These are phyloP conservation scores for Russula ochroleuca DNA, from an alignment of 768 basidiomycete species.

Conservation along the genomic window DNA sequence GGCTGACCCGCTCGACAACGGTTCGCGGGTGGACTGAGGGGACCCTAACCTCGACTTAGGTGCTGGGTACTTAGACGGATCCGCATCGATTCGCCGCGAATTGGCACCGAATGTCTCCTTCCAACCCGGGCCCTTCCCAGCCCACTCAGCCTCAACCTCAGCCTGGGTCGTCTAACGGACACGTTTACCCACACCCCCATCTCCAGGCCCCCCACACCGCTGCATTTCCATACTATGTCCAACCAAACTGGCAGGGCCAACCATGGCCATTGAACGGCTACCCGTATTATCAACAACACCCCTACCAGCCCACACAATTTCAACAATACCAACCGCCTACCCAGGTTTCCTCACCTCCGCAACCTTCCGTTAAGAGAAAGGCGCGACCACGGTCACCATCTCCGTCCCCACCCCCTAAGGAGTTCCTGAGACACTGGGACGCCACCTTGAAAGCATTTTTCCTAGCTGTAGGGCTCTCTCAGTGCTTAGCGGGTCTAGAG, in stretches of 20 bases:
- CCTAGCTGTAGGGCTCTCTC: constrained; percentile 29
- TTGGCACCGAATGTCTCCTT: constrained; percentile 10
- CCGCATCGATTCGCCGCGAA: background rate
- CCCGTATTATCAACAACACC: constrained; percentile 28
- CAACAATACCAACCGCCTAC: constrained; percentile 19
- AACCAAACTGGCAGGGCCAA: constrained; percentile 29
- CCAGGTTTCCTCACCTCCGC: background rate
- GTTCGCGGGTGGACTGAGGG: too few relatives aligned
- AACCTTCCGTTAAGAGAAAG: constrained; percentile 10
- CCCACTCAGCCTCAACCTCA: background rate
- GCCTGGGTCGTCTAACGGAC: constrained; percentile 10
- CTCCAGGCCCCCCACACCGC: background rate
- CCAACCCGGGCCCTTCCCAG: constrained; percentile 19
- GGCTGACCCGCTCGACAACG: background rate
- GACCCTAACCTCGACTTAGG: constrained; percentile 18
- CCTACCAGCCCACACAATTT: constrained; percentile 19
- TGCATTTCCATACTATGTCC: constrained; percentile 29
- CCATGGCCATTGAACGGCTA: constrained; percentile 25
- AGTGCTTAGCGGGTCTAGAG: constrained; percentile 31
- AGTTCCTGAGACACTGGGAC: constrained; percentile 28
- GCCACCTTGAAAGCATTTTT: constrained; percentile 26
- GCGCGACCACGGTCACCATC: constrained; percentile 16
- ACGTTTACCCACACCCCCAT: constrained; percentile 19
- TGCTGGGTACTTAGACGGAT: background rate
- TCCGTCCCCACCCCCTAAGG: constrained; percentile 24